phyloP scores from a whole-genome alignment of 495 filamentous ascomycete species.

The Penicillium pancosmium region DNA sequence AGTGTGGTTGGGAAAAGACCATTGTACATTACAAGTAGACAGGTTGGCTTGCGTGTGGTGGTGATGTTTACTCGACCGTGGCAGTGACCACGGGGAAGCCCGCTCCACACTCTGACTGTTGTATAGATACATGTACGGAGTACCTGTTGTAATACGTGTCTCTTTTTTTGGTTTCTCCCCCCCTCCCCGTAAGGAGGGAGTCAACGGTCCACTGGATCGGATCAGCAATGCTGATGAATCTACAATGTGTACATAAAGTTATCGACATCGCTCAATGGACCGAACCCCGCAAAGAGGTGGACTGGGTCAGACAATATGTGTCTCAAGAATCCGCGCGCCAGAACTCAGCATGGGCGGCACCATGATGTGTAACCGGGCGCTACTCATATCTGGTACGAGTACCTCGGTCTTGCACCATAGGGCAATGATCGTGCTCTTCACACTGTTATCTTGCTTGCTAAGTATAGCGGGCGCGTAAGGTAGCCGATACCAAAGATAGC shows the following conservation, averaged over 20 bases:
- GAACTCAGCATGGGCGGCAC: neutral
- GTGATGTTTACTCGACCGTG: neutral
- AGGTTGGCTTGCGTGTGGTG: neutral
- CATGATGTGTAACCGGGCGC: neutral
- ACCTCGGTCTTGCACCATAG: neutral
- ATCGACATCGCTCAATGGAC: conserved; percentile 9
- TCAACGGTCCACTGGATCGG: conserved; percentile 11
- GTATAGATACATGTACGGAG: too few species aligned
- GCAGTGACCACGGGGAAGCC: neutral
- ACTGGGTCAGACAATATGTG: conserved; percentile 7
- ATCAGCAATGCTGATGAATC: conserved; percentile 1
- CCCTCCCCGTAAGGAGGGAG: neutral
- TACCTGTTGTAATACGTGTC: conserved; percentile 5
- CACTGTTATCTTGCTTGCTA: neutral
- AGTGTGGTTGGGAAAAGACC: neutral
- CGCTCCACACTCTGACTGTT: neutral
- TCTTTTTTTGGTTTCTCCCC: neutral
- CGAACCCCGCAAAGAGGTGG: conserved; percentile 11
- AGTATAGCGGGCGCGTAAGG: conserved; percentile 1
- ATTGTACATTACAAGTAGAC: neutral
- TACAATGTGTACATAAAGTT: neutral
- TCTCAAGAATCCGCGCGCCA: conserved; percentile 15
- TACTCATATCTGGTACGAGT: neutral
- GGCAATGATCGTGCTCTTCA: neutral
- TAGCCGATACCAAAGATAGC: neutral